Conservation (phyloP, 177 flowering plant species). For the Vitis hybrid region DNA sequence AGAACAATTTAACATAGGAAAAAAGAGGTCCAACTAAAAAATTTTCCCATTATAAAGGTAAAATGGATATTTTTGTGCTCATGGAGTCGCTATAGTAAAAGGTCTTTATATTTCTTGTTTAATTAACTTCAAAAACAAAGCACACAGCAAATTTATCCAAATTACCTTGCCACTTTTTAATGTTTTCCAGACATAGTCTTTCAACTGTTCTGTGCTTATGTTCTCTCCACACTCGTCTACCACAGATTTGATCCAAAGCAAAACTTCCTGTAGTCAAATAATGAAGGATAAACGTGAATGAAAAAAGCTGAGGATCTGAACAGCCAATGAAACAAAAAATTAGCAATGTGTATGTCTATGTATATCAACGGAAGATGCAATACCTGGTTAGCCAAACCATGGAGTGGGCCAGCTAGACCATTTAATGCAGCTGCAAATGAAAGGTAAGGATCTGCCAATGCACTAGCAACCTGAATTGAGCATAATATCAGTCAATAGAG, state of each 20-base stretch:
- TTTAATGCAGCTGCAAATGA: conserved; percentile 96
- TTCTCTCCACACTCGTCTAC: conserved; percentile 91
- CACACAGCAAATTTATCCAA: no score
- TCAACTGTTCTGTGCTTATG: conserved; percentile 72
- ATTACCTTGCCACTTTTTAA: conserved; percentile 93
- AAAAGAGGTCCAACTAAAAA: no score
- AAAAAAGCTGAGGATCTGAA: background rate
- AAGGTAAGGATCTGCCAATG: conserved; percentile 98
- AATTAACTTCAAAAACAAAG: no score
- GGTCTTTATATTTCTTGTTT: background rate
- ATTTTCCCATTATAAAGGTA: no score
- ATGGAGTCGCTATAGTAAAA: no score
- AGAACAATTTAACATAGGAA: no score
- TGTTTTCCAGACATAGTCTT: conserved; percentile 92
- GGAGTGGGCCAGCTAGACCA: conserved; percentile 99
- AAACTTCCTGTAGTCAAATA: conserved; percentile 68
- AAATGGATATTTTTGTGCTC: no score
- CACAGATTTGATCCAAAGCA: conserved; percentile 95
- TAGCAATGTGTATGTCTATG: background rate
- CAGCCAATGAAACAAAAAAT: background rate
- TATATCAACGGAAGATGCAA: background rate
- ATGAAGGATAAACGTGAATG: background rate
- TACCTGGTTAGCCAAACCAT: conserved; percentile 99
- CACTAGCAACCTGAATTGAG: conserved; percentile 83
- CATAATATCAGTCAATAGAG: conserved; percentile 9